Percentiles rank a stretch among this genome's conserved stretches.
phyloP scores from a whole-genome alignment of 805 yeast genomes.

The Teunomyces cretensis region DNA sequence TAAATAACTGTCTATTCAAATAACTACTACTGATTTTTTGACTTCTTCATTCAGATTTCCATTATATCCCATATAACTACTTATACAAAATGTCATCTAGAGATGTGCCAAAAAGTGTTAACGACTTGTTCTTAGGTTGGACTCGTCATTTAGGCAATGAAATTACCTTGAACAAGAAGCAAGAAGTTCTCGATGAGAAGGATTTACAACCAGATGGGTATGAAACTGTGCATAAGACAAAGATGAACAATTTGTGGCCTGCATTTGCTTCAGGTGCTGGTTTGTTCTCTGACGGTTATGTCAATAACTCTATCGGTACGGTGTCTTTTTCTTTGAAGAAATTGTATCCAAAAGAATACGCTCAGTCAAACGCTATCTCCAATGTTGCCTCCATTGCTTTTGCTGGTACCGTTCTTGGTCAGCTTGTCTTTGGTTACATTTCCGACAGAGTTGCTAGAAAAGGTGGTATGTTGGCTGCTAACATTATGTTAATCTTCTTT shows the following conservation, averaged over 20 bases:
- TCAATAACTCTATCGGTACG: slow-evolving; percentile 79
- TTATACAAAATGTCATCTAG: slow-evolving; percentile 28
- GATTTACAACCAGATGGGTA: slow-evolving; percentile 9
- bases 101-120: slow-evolving; percentile 48
- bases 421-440: slow-evolving; percentile 73
- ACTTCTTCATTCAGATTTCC: not conserved
- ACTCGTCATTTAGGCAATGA: slow-evolving; percentile 41
- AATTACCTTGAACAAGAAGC: slow-evolving; percentile 36
- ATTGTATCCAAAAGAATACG: slow-evolving; percentile 65
- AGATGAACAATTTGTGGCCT: slow-evolving; percentile 29
- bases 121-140: slow-evolving; percentile 43
- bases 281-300: slow-evolving; percentile 89
- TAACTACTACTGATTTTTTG: not conserved
- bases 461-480: slow-evolving; percentile 78
- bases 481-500: slow-evolving; percentile 70
- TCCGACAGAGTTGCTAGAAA: slow-evolving; percentile 83
- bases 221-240: slow-evolving; percentile 10
- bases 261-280: slow-evolving; percentile 76
- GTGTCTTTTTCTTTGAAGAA: slow-evolving; percentile 67
- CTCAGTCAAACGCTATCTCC: slow-evolving; percentile 65
- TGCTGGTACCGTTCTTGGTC: slow-evolving; percentile 90
- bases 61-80: not conserved
- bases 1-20: not conserved
- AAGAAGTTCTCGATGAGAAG: slow-evolving; percentile 17
- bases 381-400: slow-evolving; percentile 87